Percentiles rank a stretch among this genome's conserved stretches.
These are phyloP conservation scores for Niebla homalea DNA, from an alignment of 495 filamentous ascomycete species.

Conservation along the genomic window DNA sequence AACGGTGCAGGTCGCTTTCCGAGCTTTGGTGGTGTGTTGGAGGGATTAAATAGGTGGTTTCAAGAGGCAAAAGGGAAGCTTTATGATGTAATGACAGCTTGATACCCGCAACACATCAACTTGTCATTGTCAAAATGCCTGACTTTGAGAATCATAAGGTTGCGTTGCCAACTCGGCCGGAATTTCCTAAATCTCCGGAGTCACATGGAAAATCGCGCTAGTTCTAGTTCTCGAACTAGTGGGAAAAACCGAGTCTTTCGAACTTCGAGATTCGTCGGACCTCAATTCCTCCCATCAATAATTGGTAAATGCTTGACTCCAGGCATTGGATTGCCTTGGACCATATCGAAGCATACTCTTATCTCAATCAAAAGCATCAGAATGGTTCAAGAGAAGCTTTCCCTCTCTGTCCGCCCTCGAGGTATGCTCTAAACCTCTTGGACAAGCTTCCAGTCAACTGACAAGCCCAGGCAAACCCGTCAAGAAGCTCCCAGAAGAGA, in stretches of 20 bases:
- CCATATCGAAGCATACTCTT: too few species aligned
- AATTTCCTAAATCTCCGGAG: neutral
- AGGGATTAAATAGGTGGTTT: neutral
- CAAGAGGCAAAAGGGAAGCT: neutral
- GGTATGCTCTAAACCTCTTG: conserved; percentile 1
- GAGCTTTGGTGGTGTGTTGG: conserved; percentile 19
- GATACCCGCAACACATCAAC: neutral
- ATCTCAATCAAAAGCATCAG: neutral
- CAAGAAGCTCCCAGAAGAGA: conserved; percentile 53
- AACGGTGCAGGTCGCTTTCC: conserved; percentile 40
- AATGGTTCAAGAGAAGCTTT: conserved; percentile 10
- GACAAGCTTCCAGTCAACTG: neutral
- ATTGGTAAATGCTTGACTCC: too few species aligned
- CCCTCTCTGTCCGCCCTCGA: conserved; percentile 15
- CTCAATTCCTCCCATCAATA: too few species aligned
- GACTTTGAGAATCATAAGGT: neutral
- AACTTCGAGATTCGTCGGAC: too few species aligned
- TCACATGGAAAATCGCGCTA: neutral
- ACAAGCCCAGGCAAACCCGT: conserved; percentile 43
- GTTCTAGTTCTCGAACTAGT: neutral
- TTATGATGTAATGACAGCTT: neutral
- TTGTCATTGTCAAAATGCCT: neutral
- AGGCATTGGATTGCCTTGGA: too few species aligned
- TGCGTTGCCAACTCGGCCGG: neutral
- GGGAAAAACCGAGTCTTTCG: neutral